Base-by-base conservation (phyloP, 192 early-diverging fungal genomes). In the Gaertneriomyces semiglobifer region DNA sequence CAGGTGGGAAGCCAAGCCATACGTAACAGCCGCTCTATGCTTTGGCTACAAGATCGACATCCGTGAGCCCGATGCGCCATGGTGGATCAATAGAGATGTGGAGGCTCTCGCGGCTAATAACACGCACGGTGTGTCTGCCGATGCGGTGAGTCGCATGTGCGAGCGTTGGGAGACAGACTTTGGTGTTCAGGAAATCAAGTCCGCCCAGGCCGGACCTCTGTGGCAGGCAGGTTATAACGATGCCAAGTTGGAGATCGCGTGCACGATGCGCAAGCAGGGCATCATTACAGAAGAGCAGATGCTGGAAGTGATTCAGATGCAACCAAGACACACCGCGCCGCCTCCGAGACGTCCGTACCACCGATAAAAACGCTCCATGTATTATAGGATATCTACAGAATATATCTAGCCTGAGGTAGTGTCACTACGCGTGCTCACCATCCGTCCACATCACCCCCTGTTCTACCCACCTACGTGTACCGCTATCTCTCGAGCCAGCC, bases 1-100 rank as follows among this genome's bases (percentile, higher is more conserved):
- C 25, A 33, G 11, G 40, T 79, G 77, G 77, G 80, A 82, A 56
- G 79, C 79, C 3, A 64, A 61, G 44, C 74, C 76, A 7, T 84
- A 84, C 59, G 79, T 81, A 4, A 58, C 68, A 25, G 3, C 43
- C 14, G 82, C 73, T 3, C 0, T 80, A 8, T n/a, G 54, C 4
- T 5, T 41, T 9, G 69, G 67, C 7, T 84, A 82, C 60, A 0
- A 1, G 11, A 56, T 82, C n/a, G 19, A 58, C 42, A 52, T 80
- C 20, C 38, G 33, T 8, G 75, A 82, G 59, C 82, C 82, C 9
- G 50, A 16, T 4, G 82, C 79, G 10, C 16, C 41, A 19, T 84
- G 82, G 79, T 82, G 75, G 77, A 46, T 45, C 2, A 56, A 9
- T 6, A 43, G 67, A 58, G 58, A 81, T 45, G 74, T 70, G 42